Evolutionary conservation across 1,284 basidiomycete species (phyloP).

Genomic region (Boletus subluridellus): DNA sequence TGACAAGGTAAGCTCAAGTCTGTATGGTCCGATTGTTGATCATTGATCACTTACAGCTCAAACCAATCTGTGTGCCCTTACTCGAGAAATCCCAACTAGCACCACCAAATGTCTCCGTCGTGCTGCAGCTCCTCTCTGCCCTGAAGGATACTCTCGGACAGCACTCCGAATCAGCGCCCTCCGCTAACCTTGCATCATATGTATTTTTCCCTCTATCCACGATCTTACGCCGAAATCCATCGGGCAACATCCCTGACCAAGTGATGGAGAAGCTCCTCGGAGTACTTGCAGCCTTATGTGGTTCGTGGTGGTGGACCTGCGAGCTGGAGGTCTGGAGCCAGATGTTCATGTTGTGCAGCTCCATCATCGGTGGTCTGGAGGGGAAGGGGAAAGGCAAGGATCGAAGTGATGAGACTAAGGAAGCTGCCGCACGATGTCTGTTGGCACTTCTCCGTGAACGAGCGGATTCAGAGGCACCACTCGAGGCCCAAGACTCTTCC

Average conservation of each 20-base stretch:
- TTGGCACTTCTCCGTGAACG: constrained; percentile 54
- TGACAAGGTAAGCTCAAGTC: constrained; percentile 31
- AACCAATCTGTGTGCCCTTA: constrained; percentile 73
- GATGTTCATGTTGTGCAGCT: constrained; percentile 74
- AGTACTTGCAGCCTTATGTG: constrained; percentile 59
- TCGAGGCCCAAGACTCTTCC: constrained; percentile 21
- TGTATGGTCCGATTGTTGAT: neutral
- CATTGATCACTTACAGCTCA: constrained; percentile 51
- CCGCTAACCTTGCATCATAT: constrained; percentile 73
- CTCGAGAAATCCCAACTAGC: constrained; percentile 61
- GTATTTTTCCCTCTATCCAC: constrained; percentile 82
- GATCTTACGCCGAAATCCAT: constrained; percentile 70
- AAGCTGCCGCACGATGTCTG: constrained; percentile 58
- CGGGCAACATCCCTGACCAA: constrained; percentile 69
- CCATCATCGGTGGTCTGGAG: constrained; percentile 62
- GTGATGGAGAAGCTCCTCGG: constrained; percentile 72
- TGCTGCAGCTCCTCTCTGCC: constrained; percentile 46
- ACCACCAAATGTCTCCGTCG: constrained; percentile 49
- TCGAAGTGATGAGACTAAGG: constrained; percentile 75
- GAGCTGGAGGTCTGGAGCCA: constrained; percentile 74
- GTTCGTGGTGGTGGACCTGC: constrained; percentile 75
- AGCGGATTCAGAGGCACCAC: constrained; percentile 37
- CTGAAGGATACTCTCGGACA: constrained; percentile 49
- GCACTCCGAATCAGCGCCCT: constrained; percentile 45
- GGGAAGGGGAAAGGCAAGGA: constrained; percentile 58